Conservation (phyloP, 129 eudicot species). For the Chrysanthemum lavandulifolium region DNA sequence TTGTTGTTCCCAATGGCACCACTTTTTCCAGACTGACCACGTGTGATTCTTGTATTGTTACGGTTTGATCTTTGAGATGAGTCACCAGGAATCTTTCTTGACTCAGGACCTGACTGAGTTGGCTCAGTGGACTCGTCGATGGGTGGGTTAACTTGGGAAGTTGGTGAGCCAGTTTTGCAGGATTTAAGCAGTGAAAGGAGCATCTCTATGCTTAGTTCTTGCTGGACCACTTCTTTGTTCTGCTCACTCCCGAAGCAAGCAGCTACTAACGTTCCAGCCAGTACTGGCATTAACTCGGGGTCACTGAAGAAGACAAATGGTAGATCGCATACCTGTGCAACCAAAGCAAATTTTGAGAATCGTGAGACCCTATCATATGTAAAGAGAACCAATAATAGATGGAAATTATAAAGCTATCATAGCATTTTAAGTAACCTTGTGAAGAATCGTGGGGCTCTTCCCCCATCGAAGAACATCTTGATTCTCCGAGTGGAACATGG, state of each 20-base stretch:
- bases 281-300: conserved; percentile 81
- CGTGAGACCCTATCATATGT: neutral
- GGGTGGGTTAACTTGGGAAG: conserved; percentile 9
- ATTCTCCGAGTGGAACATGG: conserved; percentile 84
- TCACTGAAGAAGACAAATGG: conserved; percentile 95
- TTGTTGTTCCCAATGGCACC: conserved; percentile 34
- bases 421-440: conserved; percentile 60
- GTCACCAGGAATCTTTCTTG: conserved; percentile 53
- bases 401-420: neutral
- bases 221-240: conserved; percentile 91
- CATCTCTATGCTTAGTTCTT: conserved; percentile 97
- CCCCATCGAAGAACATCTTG: conserved; percentile 99
- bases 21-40: conserved; percentile 45
- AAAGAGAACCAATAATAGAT: neutral
- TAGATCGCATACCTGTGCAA: conserved; percentile 87
- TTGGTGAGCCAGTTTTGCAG: conserved; percentile 52
- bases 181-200: conserved; percentile 74
- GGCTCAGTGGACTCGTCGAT: conserved; percentile 45
- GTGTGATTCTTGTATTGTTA: conserved; percentile 32
- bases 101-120: conserved; percentile 48
- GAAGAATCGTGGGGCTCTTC: conserved; percentile 95
- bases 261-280: conserved; percentile 88
- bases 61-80: conserved; percentile 45
- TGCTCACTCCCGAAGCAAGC: conserved; percentile 88
- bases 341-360: conserved; percentile 19